Evolutionary conservation across 2,329 filamentous ascomycete species (phyloP).

Genomic region (Colletotrichum magnum): DNA sequence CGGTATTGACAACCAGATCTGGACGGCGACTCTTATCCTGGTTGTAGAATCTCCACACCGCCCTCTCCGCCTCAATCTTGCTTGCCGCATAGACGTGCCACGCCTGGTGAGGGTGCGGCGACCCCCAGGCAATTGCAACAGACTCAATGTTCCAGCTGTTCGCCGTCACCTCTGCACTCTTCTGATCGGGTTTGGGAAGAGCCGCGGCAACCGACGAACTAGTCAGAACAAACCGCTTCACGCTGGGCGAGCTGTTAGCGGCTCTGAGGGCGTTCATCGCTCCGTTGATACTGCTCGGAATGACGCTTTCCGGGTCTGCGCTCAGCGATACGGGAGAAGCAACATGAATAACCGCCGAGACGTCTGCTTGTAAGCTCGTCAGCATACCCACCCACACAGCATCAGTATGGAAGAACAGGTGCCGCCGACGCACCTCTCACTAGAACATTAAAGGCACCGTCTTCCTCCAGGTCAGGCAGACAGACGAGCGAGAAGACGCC

Average conservation of each 20-base stretch:
- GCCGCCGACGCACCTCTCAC: slow-evolving; percentile 44
- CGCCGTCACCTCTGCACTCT: slow-evolving; percentile 38
- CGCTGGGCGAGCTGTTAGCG: slow-evolving; percentile 50
- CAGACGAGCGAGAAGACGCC: slow-evolving; percentile 49
- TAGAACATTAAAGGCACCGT: slow-evolving; percentile 45
- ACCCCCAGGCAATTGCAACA: slow-evolving; percentile 53
- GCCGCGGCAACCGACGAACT: slow-evolving; percentile 32
- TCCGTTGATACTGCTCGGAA: slow-evolving; percentile 51
- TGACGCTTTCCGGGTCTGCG: slow-evolving; percentile 55
- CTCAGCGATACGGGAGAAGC: slow-evolving; percentile 53
- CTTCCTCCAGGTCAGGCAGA: slow-evolving; percentile 51
- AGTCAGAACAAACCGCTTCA: slow-evolving; percentile 58
- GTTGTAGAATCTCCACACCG: slow-evolving; percentile 53
- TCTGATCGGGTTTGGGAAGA: slow-evolving; percentile 17
- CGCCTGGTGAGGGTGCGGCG: slow-evolving; percentile 46
- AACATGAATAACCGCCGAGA: slow-evolving; percentile 45
- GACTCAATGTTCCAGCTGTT: slow-evolving; percentile 54
- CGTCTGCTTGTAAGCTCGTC: slow-evolving; percentile 1
- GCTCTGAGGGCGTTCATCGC: slow-evolving; percentile 50
- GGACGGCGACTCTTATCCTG: slow-evolving; percentile 53
- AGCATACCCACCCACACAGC: background rate
- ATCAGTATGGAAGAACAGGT: background rate
- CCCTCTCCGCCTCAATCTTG: slow-evolving; percentile 55
- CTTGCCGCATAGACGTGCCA: slow-evolving; percentile 54
- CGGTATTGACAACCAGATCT: slow-evolving; percentile 51